Conservation (phyloP, 2,329 filamentous ascomycete genomes). For the Chrysoporthe austroafricana region DNA sequence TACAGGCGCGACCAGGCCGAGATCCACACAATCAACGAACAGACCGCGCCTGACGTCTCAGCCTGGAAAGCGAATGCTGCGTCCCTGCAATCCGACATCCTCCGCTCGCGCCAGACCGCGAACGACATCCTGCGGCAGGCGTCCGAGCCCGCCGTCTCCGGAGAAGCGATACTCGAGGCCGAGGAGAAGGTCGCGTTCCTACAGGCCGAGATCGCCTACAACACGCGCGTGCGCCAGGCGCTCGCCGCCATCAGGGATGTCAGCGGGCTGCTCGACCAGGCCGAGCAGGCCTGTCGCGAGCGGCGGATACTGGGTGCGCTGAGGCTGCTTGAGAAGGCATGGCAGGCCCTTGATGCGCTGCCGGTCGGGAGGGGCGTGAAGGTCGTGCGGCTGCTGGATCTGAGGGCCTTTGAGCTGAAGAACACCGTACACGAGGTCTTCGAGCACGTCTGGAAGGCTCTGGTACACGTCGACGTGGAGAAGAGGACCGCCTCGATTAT, state of each 20-base stretch:
- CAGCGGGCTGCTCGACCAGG: slow-evolving; percentile 63
- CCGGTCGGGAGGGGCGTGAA: slow-evolving; percentile 65
- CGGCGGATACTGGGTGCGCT: slow-evolving; percentile 61
- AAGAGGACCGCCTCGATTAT: slow-evolving; percentile 60
- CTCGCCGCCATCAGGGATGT: slow-evolving; percentile 59
- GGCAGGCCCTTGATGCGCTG: slow-evolving; percentile 61
- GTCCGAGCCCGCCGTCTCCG: slow-evolving; percentile 62
- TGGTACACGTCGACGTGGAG: slow-evolving; percentile 66
- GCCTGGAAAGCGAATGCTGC: slow-evolving; percentile 86
- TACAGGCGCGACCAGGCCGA: slow-evolving; percentile 52
- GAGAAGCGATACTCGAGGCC: slow-evolving; percentile 56
- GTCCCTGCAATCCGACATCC: slow-evolving; percentile 82
- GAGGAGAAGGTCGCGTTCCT: slow-evolving; percentile 62
- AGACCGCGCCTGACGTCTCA: slow-evolving; percentile 78
- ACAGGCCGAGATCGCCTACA: slow-evolving; percentile 61
- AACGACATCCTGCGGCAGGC: slow-evolving; percentile 80
- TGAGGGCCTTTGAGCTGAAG: slow-evolving; percentile 68
- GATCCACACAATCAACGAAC: slow-evolving; percentile 75
- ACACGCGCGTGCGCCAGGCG: slow-evolving; percentile 56
- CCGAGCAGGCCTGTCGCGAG: slow-evolving; percentile 60
- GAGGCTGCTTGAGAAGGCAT: slow-evolving; percentile 59
- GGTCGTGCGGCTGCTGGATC: slow-evolving; percentile 66
- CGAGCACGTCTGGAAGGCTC: slow-evolving; percentile 69
- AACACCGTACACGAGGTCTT: slow-evolving; percentile 68
- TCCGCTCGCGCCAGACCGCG: slow-evolving; percentile 76